Percentiles rank a stretch among this genome's conserved stretches.
Evolutionary conservation across 192 early-diverging fungal species (phyloP).

Genomic region (Gonapodya prolifera): DNA sequence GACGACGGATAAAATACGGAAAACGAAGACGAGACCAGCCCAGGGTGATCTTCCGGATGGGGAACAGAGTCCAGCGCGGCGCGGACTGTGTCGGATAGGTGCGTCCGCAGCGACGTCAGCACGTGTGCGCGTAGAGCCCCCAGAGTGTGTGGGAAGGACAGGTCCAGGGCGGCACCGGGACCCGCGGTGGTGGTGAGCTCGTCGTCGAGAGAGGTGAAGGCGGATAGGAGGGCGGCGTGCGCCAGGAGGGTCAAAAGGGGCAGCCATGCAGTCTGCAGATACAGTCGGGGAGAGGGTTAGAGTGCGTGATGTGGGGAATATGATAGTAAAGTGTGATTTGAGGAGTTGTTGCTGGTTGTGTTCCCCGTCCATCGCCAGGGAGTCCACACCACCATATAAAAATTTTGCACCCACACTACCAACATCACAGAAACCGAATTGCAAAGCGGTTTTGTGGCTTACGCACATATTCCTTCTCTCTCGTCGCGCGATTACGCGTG

Average conservation of each 20-base stretch:
- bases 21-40: no score
- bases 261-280: not conserved
- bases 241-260: not conserved
- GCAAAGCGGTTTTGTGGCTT: no score
- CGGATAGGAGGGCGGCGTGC: not conserved
- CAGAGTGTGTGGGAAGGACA: not conserved
- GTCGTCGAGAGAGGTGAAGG: not conserved
- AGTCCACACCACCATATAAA: no score
- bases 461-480: not conserved
- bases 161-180: not conserved
- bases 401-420: no score
- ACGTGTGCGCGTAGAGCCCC: not conserved
- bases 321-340: no score
- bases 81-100: not conserved
- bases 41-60: not conserved
- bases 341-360: no score
- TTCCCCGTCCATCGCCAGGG: no score
- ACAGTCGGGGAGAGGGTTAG: no score
- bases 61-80: not conserved
- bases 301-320: no score
- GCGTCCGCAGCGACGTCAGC: not conserved
- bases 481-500: not conserved
- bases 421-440: no score
- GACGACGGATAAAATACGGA: no score
- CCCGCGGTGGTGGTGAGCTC: not conserved